Conservation (phyloP, 768 basidiomycete species). For the Trametopsis cervina region DNA sequence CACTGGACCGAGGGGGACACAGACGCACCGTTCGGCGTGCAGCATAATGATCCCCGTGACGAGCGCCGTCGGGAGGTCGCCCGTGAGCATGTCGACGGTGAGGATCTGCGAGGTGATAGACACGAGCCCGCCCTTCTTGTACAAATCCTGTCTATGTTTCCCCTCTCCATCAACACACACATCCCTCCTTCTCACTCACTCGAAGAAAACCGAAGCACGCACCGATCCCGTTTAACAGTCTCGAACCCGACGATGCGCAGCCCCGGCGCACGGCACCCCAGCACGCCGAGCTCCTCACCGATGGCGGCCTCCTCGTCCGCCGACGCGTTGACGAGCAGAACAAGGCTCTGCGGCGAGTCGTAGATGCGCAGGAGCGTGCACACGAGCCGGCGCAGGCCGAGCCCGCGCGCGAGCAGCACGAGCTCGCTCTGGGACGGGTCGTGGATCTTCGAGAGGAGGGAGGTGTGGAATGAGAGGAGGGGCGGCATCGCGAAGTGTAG, state of each 20-base stretch:
- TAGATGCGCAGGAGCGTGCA: constrained; percentile 92
- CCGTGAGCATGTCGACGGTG: constrained; percentile 89
- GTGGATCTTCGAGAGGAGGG: constrained; percentile 60
- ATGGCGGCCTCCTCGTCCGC: constrained; percentile 87
- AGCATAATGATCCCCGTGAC: constrained; percentile 88
- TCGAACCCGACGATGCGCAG: constrained; percentile 80
- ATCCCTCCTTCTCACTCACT: too few species aligned
- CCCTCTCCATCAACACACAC: background rate
- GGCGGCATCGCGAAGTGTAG: constrained; percentile 17
- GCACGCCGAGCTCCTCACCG: constrained; percentile 85
- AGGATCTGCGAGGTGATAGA: constrained; percentile 92
- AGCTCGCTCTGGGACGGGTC: constrained; percentile 71
- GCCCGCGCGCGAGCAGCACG: constrained; percentile 79
- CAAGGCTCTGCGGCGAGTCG: constrained; percentile 75
- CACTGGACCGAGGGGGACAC: too few species aligned
- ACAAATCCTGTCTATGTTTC: constrained; percentile 58
- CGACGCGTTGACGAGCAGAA: constrained; percentile 78
- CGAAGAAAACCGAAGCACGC: too few species aligned
- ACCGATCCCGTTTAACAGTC: constrained; percentile 74
- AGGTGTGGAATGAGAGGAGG: constrained; percentile 59
- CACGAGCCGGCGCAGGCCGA: constrained; percentile 78
- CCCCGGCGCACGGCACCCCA: constrained; percentile 87
- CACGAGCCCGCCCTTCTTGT: constrained; percentile 82
- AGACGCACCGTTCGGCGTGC: constrained; percentile 78
- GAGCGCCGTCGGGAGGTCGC: constrained; percentile 75